Percentiles rank a stretch among this genome's conserved stretches.
Evolutionary conservation across 2,329 filamentous ascomycete genomes (phyloP).

Genomic region (Calonectria fujianensis): DNA sequence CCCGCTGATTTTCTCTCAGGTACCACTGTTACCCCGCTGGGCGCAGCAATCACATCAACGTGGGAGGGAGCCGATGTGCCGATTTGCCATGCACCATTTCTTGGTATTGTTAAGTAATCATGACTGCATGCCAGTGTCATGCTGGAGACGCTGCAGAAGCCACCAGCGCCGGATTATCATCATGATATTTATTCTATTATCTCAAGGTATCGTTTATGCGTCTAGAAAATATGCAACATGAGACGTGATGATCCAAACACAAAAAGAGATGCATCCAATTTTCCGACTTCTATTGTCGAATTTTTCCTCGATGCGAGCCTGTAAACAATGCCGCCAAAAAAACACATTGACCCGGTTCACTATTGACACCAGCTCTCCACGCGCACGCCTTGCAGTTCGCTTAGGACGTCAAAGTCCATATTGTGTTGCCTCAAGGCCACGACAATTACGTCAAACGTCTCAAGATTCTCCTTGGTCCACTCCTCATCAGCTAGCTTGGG

Average conservation of each 20-base stretch:
- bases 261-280: not conserved
- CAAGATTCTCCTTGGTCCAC: conserved; percentile 44
- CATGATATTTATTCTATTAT: not conserved
- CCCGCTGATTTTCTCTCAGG: conserved; percentile 15
- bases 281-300: not conserved
- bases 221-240: not conserved
- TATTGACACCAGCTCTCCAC: conserved; percentile 62
- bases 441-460: conserved; percentile 47
- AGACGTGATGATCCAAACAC: not conserved
- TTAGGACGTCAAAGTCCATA: conserved; percentile 56
- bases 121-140: not conserved
- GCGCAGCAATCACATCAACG: conserved; percentile 24
- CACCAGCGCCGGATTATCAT: not conserved
- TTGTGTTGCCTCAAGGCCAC: conserved; percentile 43
- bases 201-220: not conserved
- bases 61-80: conserved; percentile 29
- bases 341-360: not conserved
- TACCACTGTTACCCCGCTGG: conserved; percentile 26
- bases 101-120: conserved; percentile 24
- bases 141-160: not conserved
- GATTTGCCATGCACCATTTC: conserved; percentile 23
- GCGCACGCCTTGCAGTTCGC: conserved; percentile 58
- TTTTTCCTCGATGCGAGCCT: conserved; percentile 1
- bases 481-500: conserved; percentile 40
- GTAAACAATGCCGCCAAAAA: conserved; percentile 4